Evolutionary conservation across 495 filamentous ascomycete genomes (phyloP).

Genomic region (Neurospora sp.): DNA sequence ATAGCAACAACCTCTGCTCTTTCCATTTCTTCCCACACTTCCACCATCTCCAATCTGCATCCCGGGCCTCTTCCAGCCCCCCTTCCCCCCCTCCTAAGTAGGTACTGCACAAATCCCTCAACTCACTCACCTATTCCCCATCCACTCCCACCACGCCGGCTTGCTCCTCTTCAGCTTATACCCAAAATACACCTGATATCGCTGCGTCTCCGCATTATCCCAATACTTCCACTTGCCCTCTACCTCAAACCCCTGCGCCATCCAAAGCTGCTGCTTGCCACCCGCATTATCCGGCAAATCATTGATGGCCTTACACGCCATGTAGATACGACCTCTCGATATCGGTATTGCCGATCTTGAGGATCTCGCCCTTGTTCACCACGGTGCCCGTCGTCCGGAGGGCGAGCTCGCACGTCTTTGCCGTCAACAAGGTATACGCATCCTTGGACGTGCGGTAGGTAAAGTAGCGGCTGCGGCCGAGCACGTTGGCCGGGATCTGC

Average conservation of each 20-base stretch:
- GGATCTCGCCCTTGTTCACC: not conserved
- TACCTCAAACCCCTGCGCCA: not conserved
- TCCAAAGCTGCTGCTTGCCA: not conserved
- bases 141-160: not conserved
- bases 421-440: not conserved
- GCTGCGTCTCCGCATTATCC: not conserved
- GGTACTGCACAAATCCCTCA: not conserved
- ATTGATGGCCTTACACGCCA: not conserved
- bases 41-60: not conserved
- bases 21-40: not conserved
- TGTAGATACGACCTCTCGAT: not conserved
- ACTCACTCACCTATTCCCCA: not conserved
- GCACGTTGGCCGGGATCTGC: not conserved
- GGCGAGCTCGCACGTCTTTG: not conserved
- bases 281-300: not conserved
- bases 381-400: not conserved
- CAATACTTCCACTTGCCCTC: not conserved
- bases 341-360: not conserved
- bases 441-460: not conserved
- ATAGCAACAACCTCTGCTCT: not conserved
- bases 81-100: not conserved
- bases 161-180: not conserved
- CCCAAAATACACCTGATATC: not conserved
- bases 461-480: not conserved
- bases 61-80: not conserved